A percentile compares a stretch with the other conserved stretches of the same genome.
phyloP scores from a whole-genome alignment of 495 filamentous ascomycete genomes.

The Poronia punctata region DNA sequence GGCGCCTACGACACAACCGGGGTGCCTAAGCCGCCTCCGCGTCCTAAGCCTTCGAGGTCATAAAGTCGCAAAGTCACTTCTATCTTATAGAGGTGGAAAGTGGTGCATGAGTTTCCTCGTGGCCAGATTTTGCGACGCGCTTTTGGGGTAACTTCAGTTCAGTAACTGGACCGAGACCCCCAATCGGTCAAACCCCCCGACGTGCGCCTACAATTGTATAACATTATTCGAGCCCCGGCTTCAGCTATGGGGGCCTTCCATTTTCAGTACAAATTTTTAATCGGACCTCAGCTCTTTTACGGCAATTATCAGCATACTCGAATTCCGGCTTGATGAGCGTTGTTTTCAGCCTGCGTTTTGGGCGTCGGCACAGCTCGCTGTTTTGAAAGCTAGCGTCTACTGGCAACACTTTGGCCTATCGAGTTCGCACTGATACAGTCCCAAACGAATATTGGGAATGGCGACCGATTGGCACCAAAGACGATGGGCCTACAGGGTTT shows the following conservation, averaged over 20 bases:
- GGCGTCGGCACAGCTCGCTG: too few species aligned
- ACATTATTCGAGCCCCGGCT: constrained; percentile 10
- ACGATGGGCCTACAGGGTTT: too few species aligned
- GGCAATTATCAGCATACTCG: constrained; percentile 1
- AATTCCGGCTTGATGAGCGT: neutral
- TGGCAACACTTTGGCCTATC: too few species aligned
- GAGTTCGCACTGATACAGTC: too few species aligned
- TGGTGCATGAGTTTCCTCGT: neutral
- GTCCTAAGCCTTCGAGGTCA: constrained; percentile 48
- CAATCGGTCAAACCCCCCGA: too few species aligned
- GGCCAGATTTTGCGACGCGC: neutral
- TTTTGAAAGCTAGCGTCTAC: too few species aligned
- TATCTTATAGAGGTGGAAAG: neutral
- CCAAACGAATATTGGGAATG: too few species aligned
- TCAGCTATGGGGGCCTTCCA: constrained; percentile 6
- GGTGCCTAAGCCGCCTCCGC: constrained; percentile 46
- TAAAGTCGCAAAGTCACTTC: constrained; percentile 16
- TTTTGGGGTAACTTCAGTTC: neutral
- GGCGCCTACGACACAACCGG: constrained; percentile 53
- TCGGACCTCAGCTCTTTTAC: too few species aligned
- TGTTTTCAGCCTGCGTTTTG: too few species aligned
- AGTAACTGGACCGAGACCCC: too few species aligned
- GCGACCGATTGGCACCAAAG: too few species aligned
- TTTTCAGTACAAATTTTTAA: constrained; percentile 12
- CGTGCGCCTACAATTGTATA: constrained; percentile 7